Evolutionary conservation across 2,329 filamentous ascomycete genomes (phyloP), one percentile per base, ranked within the genome.

Genomic region (Cladorrhinum sp.): DNA sequence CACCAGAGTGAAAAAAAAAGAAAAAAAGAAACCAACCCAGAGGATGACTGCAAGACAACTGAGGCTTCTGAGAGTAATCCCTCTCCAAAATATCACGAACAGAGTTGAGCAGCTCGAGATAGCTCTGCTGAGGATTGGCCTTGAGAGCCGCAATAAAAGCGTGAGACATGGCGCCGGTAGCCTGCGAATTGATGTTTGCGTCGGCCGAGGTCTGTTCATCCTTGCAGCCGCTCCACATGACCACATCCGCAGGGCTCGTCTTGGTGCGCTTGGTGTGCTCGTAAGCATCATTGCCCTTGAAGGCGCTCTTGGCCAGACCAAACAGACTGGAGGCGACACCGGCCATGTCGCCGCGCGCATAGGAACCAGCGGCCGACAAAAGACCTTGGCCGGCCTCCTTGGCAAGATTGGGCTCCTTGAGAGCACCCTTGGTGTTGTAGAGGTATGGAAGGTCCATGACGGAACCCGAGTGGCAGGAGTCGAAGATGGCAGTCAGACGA

Each of bases 181-280:
- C 94, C 77, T 97, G 84, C 60, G 91, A 87, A 49, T 83, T 86
- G 67, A 98, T 97, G 26, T 87, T 90, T 12, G 95, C 93, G 74
- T 99, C 95, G 77, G 92, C 90, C 88, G 90, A 93, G 67, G 95
- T 99, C 77, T 98, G 95, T 64, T 88, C 86, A 73, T 99, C 95
- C 77, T 96, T 97, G 79, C 91, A 96, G 60, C 95, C 95, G 63
- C 91, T 96, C 90, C 93, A 96, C 91, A 97, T 96, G 73, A 99
- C 86, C 30, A 99, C 95, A 75, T 99, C 95, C 46, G 95, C 95
- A 1, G 93, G 89, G 58, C 90, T 95, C 16, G 95, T 98, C 79
- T 96, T 96, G 48, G 94, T 98, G 67, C 89, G 84, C 73, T 91
- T 82, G 64, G 93, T 91, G 73, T 86, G 87, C 76, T 96, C 84